phyloP scores from a whole-genome alignment of 257 asterid genomes.

The Phtheirospermum japonicum region DNA sequence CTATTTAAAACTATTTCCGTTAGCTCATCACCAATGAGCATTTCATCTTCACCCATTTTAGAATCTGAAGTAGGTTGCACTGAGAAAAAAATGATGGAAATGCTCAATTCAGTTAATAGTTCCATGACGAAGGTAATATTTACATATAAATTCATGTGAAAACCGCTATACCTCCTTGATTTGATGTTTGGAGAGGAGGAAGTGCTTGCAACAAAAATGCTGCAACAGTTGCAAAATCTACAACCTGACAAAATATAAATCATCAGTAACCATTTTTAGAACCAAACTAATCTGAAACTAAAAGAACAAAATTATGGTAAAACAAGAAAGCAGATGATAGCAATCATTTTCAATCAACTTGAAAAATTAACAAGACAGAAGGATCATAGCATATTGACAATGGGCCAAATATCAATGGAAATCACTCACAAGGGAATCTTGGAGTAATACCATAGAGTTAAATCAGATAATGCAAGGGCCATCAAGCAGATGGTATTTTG shows the following conservation, averaged over 20 bases:
- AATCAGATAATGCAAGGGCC: conserved; percentile 13
- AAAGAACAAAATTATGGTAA: not conserved
- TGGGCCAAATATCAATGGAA: not conserved
- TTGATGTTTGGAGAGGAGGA: conserved; percentile 59
- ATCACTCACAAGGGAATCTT: conserved; percentile 16
- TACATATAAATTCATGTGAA: conserved; percentile 1
- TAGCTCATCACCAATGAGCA: conserved; percentile 58
- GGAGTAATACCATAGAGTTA: conserved; percentile 17
- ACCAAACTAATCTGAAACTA: conserved; percentile 11
- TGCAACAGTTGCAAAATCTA: conserved; percentile 72
- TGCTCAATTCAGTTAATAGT: conserved; percentile 4
- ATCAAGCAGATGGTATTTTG: conserved; percentile 2
- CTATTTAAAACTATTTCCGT: conserved; percentile 44
- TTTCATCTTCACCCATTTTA: conserved; percentile 66
- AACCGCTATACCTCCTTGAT: conserved; percentile 48
- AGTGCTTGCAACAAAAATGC: conserved; percentile 78
- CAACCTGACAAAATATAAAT: conserved; percentile 51
- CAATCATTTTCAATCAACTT: conserved; percentile 17
- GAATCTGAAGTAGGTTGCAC: conserved; percentile 42
- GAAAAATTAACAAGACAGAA: conserved; percentile 14
- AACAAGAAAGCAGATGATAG: conserved; percentile 9
- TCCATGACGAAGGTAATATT: not conserved
- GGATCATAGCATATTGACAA: conserved; percentile 5
- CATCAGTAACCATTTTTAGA: conserved; percentile 15
- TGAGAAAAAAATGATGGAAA: conserved; percentile 20